Percentiles rank a stretch among this genome's conserved stretches.
Conservation (phyloP, 2,329 filamentous ascomycete species). For the Alternaria arborescens region DNA sequence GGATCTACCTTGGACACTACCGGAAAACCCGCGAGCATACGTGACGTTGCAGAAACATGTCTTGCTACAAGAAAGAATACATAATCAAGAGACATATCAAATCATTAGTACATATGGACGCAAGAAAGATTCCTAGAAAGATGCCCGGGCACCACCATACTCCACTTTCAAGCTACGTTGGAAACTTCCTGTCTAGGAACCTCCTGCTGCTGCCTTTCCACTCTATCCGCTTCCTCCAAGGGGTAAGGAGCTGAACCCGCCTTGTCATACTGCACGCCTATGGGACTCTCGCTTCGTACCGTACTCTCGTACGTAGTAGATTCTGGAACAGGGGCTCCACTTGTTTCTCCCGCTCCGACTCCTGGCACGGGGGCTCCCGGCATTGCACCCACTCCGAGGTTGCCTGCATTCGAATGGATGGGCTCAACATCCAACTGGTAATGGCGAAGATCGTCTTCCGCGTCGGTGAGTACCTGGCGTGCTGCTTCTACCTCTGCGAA, state of each 20-base stretch:
- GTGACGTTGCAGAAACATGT: background rate
- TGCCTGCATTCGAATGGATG: conserved; percentile 59
- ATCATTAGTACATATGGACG: conserved; percentile 29
- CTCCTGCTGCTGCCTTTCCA: conserved; percentile 30
- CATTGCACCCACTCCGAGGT: conserved; percentile 60
- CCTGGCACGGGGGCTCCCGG: conserved; percentile 32
- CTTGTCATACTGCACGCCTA: conserved; percentile 34
- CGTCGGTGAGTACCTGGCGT: conserved; percentile 88
- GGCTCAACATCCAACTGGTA: conserved; percentile 71
- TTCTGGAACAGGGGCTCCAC: conserved; percentile 13
- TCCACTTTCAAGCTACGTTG: conserved; percentile 15
- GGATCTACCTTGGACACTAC: background rate
- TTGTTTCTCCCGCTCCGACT: background rate
- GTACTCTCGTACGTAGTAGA: conserved; percentile 14
- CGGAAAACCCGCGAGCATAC: background rate
- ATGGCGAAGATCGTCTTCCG: conserved; percentile 83
- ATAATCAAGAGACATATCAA: conserved; percentile 11
- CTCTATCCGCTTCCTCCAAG: conserved; percentile 40
- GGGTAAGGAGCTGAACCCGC: conserved; percentile 40
- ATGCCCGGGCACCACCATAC: background rate
- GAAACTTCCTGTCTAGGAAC: conserved; percentile 15
- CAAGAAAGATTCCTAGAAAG: conserved; percentile 11
- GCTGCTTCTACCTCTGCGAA: conserved; percentile 75
- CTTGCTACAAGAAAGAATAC: background rate
- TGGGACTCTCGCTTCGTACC: conserved; percentile 31